Percentiles rank a stretch among this genome's conserved stretches.
Evolutionary conservation across 1,284 basidiomycete species (phyloP).

Genomic region (Pterulicium gracile): DNA sequence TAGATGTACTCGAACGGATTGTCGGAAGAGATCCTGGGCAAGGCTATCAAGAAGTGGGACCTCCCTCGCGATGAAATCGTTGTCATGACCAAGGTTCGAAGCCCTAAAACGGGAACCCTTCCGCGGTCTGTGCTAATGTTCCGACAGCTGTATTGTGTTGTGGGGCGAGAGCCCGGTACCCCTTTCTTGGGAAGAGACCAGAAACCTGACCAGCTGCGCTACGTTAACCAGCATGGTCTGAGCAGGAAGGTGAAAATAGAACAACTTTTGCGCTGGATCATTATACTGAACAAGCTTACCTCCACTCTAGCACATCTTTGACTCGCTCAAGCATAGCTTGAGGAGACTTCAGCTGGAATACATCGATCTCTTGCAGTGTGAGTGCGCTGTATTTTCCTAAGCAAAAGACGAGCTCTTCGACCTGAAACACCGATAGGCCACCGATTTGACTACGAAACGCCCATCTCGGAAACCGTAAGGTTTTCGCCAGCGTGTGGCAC

Average conservation of each 20-base stretch:
- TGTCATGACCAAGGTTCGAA: constrained; percentile 48
- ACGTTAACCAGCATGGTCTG: constrained; percentile 28
- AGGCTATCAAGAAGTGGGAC: constrained; percentile 51
- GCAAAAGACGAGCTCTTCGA: not conserved
- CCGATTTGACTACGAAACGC: constrained; percentile 43
- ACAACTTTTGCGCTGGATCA: constrained; percentile 6
- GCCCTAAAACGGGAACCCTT: not conserved
- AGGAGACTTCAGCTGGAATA: constrained; percentile 38
- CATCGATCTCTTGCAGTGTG: constrained; percentile 37
- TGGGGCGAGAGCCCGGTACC: not conserved
- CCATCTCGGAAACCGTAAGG: constrained; percentile 40
- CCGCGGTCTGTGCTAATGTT: not conserved
- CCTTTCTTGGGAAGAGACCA: not conserved
- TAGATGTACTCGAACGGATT: constrained; percentile 44
- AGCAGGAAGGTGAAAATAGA: constrained; percentile 23
- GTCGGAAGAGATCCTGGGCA: constrained; percentile 54
- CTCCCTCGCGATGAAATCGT: constrained; percentile 54
- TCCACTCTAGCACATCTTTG: constrained; percentile 41
- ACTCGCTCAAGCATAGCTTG: constrained; percentile 36
- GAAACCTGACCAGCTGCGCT: constrained; percentile 23
- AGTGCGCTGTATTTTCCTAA: no score
- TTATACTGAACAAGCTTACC: constrained; percentile 2
- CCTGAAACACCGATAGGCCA: constrained; percentile 26
- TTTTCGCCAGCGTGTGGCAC: not conserved
- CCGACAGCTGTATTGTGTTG: not conserved